Base-by-base conservation (phyloP, 2,329 filamentous ascomycete genomes). In the Aspergillus japonicus region DNA sequence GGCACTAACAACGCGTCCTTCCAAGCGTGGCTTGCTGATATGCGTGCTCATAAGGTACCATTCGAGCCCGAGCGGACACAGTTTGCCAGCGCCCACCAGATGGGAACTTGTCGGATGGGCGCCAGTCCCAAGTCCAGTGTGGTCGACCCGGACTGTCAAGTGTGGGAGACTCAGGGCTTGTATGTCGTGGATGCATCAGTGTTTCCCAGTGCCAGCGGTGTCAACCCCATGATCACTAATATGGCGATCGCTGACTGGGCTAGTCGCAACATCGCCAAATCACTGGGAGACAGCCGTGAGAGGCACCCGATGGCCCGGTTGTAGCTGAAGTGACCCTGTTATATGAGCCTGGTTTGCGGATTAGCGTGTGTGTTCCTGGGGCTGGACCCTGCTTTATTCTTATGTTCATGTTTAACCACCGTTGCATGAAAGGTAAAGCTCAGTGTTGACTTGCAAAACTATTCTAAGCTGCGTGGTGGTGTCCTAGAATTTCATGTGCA, bases 1-100 rank as follows among this genome's bases (percentile, higher is more conserved):
- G 82, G 82, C 0, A 78, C 83, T 65, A 86, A 86, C 66, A 81
- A 87, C 59, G 64, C 75, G 0, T 76, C 72, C 0, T 84, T 89
- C 71, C 77, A 83, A 57, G 68, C 73, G 1, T 89, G 85, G 85
- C 77, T 87, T 19, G 70, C 75, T 0, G 73, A 80, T 56, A 63
- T 87, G 29, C 75, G 78, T 33, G 39, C 39, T 19, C 74, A 69
- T 4, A 73, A 71, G 21, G 81, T 80, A 1, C 77, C 85, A 11
- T 74, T 81, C 0, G 70, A 75, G 1, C 78, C 81, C 0, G 82
- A 83, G 51, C 76, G 75, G 11, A 72, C 66, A 3, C 59, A 71
- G 5, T 78, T 78, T 61, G 78, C 74, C n/a, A 78, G 76, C 55
- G 81, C 81, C 1, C 81, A 83, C 63, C 81, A 82, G 68, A 82